These are phyloP conservation scores for Cercospora zeina DNA, from an alignment of 2,329 filamentous ascomycete genomes.

Conservation along the genomic window DNA sequence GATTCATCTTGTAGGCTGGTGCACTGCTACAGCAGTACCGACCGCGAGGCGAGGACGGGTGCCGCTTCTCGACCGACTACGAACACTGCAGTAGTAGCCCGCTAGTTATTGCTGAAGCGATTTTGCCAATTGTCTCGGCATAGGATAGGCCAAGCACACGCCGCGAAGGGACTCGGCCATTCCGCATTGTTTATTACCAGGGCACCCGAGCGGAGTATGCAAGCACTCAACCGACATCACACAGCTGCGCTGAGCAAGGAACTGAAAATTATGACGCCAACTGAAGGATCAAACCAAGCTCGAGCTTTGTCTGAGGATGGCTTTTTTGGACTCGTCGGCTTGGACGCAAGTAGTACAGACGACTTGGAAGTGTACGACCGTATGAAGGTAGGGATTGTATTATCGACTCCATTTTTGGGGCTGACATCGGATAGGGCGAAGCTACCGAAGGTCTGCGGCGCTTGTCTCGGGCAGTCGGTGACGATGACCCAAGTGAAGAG, in stretches of 20 bases:
- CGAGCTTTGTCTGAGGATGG: conserved; percentile 4
- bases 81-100: conserved; percentile 1
- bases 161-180: background rate
- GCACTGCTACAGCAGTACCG: background rate
- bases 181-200: background rate
- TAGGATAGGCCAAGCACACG: background rate
- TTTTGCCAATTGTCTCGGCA: background rate
- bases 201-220: background rate
- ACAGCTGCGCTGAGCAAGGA: background rate
- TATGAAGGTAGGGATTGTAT: background rate
- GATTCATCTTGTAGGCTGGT: background rate
- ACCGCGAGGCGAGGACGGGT: background rate
- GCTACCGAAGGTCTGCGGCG: conserved; percentile 10
- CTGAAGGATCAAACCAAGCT: background rate
- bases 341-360: background rate
- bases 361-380: background rate
- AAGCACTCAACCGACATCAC: conserved; percentile 1
- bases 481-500: conserved; percentile 41
- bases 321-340: background rate
- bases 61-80: background rate
- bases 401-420: too few species aligned
- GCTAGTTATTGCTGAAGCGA: background rate
- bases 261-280: background rate
- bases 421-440: conserved; percentile 4
- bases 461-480: background rate